Conservation (phyloP, 441 rosid species). For the Gossypium trilobum region DNA sequence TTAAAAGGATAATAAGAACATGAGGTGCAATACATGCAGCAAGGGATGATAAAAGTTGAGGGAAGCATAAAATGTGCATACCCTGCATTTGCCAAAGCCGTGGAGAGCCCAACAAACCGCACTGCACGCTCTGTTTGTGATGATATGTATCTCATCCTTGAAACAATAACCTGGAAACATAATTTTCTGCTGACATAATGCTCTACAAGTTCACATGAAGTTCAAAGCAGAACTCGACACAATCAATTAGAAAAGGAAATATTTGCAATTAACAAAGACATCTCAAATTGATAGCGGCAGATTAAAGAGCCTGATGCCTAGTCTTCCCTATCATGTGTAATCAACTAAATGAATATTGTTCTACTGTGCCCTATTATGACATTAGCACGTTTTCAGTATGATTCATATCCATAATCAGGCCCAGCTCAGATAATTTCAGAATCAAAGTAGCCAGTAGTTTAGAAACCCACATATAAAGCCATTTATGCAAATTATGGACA, state of each 20-base stretch:
- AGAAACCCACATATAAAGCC: not conserved
- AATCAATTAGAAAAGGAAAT: not conserved
- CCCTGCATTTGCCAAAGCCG: constrained; percentile 99
- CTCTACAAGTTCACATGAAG: not conserved
- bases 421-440: not conserved
- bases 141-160: constrained; percentile 98
- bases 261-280: not conserved
- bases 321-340: not conserved
- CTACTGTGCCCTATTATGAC: not conserved
- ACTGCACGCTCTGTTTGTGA: constrained; percentile 91
- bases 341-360: not conserved
- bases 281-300: not conserved
- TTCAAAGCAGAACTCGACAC: not conserved
- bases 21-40: not conserved
- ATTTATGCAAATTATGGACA: not conserved
- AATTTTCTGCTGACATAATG: not conserved
- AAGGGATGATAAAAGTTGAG: constrained; percentile 6
- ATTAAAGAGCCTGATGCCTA: not conserved
- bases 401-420: not conserved
- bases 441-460: not conserved
- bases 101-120: constrained; percentile 94
- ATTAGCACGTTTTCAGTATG: not conserved
- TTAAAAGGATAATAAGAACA: constrained; percentile 3
- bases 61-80: constrained; percentile 25
- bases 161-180: constrained; percentile 78